A percentile compares a stretch with the other conserved stretches of the same genome.
These are phyloP conservation scores for Wallacemonas sp. DNA, from an alignment of 208 protist genomes.

Conservation along the genomic window DNA sequence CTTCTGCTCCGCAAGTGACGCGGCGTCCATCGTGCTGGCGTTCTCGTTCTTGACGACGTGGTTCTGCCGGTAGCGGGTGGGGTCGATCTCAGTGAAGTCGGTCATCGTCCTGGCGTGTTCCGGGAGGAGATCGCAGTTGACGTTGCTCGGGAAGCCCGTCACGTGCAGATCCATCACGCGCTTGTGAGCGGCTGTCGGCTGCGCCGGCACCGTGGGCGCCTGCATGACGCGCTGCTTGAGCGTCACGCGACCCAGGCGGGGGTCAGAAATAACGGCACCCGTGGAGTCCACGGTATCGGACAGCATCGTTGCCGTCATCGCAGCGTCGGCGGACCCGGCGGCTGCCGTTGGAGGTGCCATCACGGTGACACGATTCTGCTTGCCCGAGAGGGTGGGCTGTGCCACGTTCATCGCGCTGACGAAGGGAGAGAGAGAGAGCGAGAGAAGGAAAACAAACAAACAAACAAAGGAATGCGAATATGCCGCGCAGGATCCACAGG, in stretches of 20 bases:
- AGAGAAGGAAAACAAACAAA: neutral
- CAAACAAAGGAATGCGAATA: constrained; percentile 3
- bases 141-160: constrained; percentile 60
- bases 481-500: too few relatives aligned
- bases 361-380: neutral
- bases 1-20: constrained; percentile 16
- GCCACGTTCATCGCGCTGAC: too few relatives aligned
- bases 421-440: neutral
- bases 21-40: constrained; percentile 20
- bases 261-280: neutral
- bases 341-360: too few relatives aligned
- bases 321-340: too few relatives aligned
- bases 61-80: constrained; percentile 43
- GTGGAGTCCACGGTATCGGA: neutral
- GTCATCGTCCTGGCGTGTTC: constrained; percentile 23
- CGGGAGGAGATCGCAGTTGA: constrained; percentile 64
- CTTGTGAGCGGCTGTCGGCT: constrained; percentile 34
- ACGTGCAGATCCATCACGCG: constrained; percentile 72
- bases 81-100: constrained; percentile 51
- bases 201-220: constrained; percentile 6
- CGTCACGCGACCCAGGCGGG: constrained; percentile 4
- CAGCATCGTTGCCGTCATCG: constrained; percentile 11
- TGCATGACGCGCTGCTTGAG: constrained; percentile 16
- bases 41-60: constrained; percentile 48
- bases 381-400: too few relatives aligned